Evolutionary conservation across 2,329 filamentous ascomycete genomes (phyloP).

Genomic region (Stemphylium vesicarium): DNA sequence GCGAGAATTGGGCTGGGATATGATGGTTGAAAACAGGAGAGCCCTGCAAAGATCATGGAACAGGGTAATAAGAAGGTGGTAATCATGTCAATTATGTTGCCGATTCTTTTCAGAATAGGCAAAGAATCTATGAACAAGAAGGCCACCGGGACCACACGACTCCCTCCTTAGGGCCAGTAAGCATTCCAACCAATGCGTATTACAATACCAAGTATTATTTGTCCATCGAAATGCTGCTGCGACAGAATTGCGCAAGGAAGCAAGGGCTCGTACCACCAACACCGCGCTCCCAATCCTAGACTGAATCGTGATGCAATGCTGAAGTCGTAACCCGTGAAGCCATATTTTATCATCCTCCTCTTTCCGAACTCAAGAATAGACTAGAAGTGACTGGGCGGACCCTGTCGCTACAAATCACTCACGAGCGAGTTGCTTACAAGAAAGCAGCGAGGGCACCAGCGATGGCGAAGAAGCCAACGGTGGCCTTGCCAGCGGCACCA

Average conservation of each 20-base stretch:
- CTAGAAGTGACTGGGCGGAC: constrained; percentile 7
- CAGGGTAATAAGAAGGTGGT: constrained; percentile 36
- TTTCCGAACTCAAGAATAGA: constrained; percentile 19
- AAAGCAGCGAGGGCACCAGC: constrained; percentile 56
- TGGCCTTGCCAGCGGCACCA: constrained; percentile 59
- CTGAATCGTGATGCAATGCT: constrained; percentile 41
- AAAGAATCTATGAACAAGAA: constrained; percentile 44
- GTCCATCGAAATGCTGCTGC: constrained; percentile 45
- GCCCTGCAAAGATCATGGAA: too few relatives aligned
- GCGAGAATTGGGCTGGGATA: too few relatives aligned
- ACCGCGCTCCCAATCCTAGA: constrained; percentile 44
- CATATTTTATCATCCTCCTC: constrained; percentile 27
- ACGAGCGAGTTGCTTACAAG: constrained; percentile 43
- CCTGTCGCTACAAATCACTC: constrained; percentile 16
- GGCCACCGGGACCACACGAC: constrained; percentile 46
- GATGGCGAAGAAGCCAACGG: constrained; percentile 60
- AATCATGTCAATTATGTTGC: constrained; percentile 42
- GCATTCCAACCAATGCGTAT: constrained; percentile 43
- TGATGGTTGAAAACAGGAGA: too few relatives aligned
- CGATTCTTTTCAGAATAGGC: constrained; percentile 30
- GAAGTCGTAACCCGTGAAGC: constrained; percentile 43
- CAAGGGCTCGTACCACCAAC: constrained; percentile 32
- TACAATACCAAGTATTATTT: constrained; percentile 38
- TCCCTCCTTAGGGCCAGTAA: constrained; percentile 38
- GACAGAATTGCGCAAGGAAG: constrained; percentile 33